Conservation (phyloP, 2,329 filamentous ascomycete species). For the Fusarium sp. region DNA sequence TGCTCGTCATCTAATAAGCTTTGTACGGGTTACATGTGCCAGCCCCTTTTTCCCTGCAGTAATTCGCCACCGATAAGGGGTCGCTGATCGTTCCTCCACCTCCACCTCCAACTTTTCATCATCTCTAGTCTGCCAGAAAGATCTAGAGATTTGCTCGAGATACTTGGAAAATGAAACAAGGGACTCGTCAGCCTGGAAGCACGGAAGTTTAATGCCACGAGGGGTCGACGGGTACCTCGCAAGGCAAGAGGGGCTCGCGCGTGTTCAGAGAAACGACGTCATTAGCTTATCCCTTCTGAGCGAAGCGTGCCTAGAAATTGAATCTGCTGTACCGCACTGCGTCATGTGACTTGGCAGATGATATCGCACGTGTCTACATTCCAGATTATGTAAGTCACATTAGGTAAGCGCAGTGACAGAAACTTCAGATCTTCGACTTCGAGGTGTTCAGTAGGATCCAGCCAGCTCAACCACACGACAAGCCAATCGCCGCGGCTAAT, state of each 20-base stretch:
- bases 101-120: constrained; percentile 8
- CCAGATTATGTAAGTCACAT: neutral
- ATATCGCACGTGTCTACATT: neutral
- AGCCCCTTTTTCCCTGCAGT: constrained; percentile 27
- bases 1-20: constrained; percentile 5
- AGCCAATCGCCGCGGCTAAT: constrained; percentile 41
- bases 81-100: constrained; percentile 13
- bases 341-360: constrained; percentile 15
- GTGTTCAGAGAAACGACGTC: constrained; percentile 29
- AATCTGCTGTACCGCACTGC: neutral
- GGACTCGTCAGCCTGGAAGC: constrained; percentile 39
- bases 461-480: constrained; percentile 31
- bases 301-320: neutral
- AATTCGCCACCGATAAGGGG: constrained; percentile 40
- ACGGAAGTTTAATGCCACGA: constrained; percentile 29
- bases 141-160: constrained; percentile 32
- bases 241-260: constrained; percentile 34
- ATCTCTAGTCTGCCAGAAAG: constrained; percentile 1
- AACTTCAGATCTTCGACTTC: constrained; percentile 41
- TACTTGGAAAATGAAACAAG: constrained; percentile 40
- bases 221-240: constrained; percentile 14
- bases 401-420: constrained; percentile 40
- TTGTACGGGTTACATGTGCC: constrained; percentile 13
- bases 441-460: constrained; percentile 27
- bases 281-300: constrained; percentile 26